Conservation (phyloP, 345 rosid genomes). For the Odontarrhena argentea region DNA sequence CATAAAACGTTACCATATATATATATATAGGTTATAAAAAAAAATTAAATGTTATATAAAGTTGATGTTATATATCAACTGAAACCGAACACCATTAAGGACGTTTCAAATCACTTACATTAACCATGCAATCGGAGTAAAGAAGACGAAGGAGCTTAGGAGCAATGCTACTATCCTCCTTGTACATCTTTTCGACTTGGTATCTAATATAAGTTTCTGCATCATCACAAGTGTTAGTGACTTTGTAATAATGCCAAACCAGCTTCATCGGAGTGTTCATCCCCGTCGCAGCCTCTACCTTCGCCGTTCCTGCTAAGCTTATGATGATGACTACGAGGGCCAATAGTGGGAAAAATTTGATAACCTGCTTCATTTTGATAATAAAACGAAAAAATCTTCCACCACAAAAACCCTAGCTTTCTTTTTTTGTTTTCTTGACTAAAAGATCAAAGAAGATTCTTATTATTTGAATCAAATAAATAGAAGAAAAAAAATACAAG, state of each 20-base stretch:
- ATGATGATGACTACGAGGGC: conserved; percentile 26
- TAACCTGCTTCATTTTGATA: conserved; percentile 23
- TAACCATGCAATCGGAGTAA: conserved; percentile 73
- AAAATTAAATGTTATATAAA: no score
- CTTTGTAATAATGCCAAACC: conserved; percentile 61
- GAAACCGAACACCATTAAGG: not conserved
- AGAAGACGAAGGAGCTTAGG: conserved; percentile 71
- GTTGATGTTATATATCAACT: not conserved
- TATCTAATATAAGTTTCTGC: conserved; percentile 55
- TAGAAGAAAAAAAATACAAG: not conserved
- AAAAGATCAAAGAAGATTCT: conserved; percentile 4
- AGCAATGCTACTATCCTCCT: conserved; percentile 48
- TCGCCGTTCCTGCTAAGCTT: conserved; percentile 32
- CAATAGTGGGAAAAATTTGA: conserved; percentile 32
- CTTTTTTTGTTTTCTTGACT: not conserved
- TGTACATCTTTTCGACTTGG: conserved; percentile 50
- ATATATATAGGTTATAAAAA: not conserved
- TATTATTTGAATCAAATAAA: not conserved
- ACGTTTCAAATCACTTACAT: conserved; percentile 43
- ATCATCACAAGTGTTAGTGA: conserved; percentile 47
- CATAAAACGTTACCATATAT: not conserved
- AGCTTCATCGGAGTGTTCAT: conserved; percentile 51
- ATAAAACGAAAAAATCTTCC: conserved; percentile 16
- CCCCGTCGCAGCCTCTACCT: conserved; percentile 46
- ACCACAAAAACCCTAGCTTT: conserved; percentile 34